A percentile compares a stretch with the other conserved stretches of the same genome.
Conservation (phyloP, 495 filamentous ascomycete genomes). For the Daldinia concentrica region DNA sequence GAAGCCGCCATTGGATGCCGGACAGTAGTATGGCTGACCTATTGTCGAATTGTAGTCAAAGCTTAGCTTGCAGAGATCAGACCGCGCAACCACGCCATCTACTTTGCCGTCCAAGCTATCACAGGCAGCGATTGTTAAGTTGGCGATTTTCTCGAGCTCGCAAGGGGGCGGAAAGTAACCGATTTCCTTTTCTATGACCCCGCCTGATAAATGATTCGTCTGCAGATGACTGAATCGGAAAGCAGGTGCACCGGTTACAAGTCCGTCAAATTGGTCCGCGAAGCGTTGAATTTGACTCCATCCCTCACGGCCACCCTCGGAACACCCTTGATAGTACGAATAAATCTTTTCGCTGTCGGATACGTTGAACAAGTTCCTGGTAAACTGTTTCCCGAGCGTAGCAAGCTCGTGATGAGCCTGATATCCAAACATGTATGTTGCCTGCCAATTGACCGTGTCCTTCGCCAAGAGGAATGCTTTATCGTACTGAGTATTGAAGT, state of each 20-base stretch:
- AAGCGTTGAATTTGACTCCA: slow-evolving; percentile 64
- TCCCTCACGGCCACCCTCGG: slow-evolving; percentile 63
- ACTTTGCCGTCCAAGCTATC: slow-evolving; percentile 62
- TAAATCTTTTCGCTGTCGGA: slow-evolving; percentile 53
- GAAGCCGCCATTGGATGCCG: slow-evolving; percentile 43
- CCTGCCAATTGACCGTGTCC: slow-evolving; percentile 56
- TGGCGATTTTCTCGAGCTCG: slow-evolving; percentile 61
- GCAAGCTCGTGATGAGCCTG: slow-evolving; percentile 44
- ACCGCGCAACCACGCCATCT: slow-evolving; percentile 62
- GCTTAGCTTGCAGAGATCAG: slow-evolving; percentile 61
- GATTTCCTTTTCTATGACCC: slow-evolving; percentile 55
- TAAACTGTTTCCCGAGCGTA: slow-evolving; percentile 47
- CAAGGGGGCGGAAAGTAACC: slow-evolving; percentile 63
- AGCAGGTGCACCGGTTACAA: slow-evolving; percentile 61
- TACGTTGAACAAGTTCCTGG: slow-evolving; percentile 51
- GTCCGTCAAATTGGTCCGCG: slow-evolving; percentile 61
- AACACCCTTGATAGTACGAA: slow-evolving; percentile 64
- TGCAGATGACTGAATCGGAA: slow-evolving; percentile 62
- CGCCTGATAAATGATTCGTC: slow-evolving; percentile 58
- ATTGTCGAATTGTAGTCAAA: slow-evolving; percentile 58
- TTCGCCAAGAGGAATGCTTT: slow-evolving; percentile 52
- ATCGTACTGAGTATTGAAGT: slow-evolving; percentile 51
- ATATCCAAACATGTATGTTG: slow-evolving; percentile 60
- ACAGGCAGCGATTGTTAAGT: slow-evolving; percentile 60
- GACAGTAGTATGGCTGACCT: slow-evolving; percentile 61